Evolutionary conservation across 768 basidiomycete species (phyloP), one percentile per base, ranked within the genome.

Genomic region (Suillus clintonianus): DNA sequence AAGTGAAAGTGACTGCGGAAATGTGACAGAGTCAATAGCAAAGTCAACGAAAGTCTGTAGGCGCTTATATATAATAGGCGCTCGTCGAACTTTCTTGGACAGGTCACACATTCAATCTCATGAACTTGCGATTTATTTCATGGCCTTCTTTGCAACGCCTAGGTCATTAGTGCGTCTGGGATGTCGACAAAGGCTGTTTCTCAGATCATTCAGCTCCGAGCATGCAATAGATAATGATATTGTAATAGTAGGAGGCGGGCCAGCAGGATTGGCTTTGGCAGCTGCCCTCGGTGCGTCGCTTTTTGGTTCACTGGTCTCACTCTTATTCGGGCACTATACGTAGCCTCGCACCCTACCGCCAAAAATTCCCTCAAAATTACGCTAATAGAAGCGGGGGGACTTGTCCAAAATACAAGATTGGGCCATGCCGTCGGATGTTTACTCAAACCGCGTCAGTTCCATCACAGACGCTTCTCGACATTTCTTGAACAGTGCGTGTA

Each of bases 241-340:
- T 39, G 92, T 97, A 24, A 92, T 99, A 69, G 93, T 99, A 30
- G 97, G 97, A 19, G 97, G 94, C 32, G 97, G 96, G 2, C 95
- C 94, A 30, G 93, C 86, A 5, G 97, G 97, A 4, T 83, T 99
- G 45, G 91, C 95, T 14, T 79, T 99, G 41, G 95, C 95, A 4
- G 88, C 87, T 71, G 93, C 94, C 39, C 81, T 99, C 8, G 85
- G 96, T 97, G 72, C 64, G 85, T 75, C 24, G 8, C 5, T 36
- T 48, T 15, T 39, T 8, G 4, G 22, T 32, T 11, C 22, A 56
- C 8, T 27, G 27, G 15, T 60, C 13, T 17, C 17, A 45, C 19
- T 41, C n/a, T n/a, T 11, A 19, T 60, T 17, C 37, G 11, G 55
- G 2, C 47, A 55, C 37, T 43, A 39, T 10, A 6, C 30, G 42